Evolutionary conservation across 345 rosid species (phyloP), one percentile per base, ranked within the genome.

Genomic region (Salix brachista): DNA sequence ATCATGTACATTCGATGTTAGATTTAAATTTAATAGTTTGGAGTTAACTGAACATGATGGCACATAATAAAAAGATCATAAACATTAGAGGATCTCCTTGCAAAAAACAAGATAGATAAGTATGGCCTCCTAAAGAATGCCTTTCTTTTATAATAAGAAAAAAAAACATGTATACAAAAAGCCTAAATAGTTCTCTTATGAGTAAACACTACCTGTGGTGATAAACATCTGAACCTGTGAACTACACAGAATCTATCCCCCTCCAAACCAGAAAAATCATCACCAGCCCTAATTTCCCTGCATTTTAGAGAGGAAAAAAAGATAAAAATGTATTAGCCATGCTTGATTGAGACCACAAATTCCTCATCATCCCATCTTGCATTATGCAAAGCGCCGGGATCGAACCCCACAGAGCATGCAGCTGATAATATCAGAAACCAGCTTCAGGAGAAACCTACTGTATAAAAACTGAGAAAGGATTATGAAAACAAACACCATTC

Each of bases 211-310:
- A 42, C 18, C 50, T 69, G 34, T 54, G 74, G 30, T 58, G 54
- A 26, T 76, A 13, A 70, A 77, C 77, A 54, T 41, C 72, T 72
- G 69, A 52, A 39, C 28, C 48, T 78, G 72, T 72, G 39, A 69
- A 11, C 75, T 71, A 58, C 26, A 36, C 64, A 30, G n/a, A 18
- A 58, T 36, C 36, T 17, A 52, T 4, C 6, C 48, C 39, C 75
- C 69, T 56, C 68, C 58, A 56, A 10, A 11, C 60, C 65, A 26
- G 30, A 37, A 77, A 37, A 60, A 44, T 61, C 69, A 70, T 36
- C 71, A 54, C 42, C 56, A 52, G 48, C 60, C 77, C 26, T 30
- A 48, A 62, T 54, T 60, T 67, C 30, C 68, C 73, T 72, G 71
- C 56, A 52, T 4, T 62, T 46, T 77, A 34, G 17, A 42, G 34